Base-by-base conservation (phyloP, 257 asterid genomes). In the Ehretia macrophylla region DNA sequence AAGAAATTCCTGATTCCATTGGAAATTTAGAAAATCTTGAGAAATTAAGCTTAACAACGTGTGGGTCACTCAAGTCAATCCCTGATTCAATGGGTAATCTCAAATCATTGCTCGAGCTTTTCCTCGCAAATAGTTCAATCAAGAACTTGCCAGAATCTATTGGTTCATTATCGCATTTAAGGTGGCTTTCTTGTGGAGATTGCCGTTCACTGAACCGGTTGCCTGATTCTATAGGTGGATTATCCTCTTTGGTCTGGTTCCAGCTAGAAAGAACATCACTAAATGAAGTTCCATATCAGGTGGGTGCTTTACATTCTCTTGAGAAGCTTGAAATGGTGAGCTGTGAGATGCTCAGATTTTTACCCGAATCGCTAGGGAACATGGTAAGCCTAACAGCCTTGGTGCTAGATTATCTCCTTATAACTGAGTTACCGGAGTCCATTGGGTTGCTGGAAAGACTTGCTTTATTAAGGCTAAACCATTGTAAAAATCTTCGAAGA, bases 11-110 rank as follows among this genome's bases (percentile, higher is more conserved):
- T 1, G 66, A 64, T 10, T 59, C 79, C 37, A 58, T 74, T 32
- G 72, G 60, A 44, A 39, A 18, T 10, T 46, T 69, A 64, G 58
- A 51, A 45, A 23, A 60, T 46, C 79, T 74, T 1, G 75, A 69
- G 69, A 44, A 8, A 35, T 55, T 69, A 14, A 22, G 39, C n/a
- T 51, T 74, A 68, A 64, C 57, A 55, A 14, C n/a, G 58, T 69
- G 79, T 56, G 18, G 18, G 46, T 62, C 72, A 4, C 56, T 74
- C 6, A 5, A 14, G 21, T 62, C 20, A 4, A 44, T 74, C 51
- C 75, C 79, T 35, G 56, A 61, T 51, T 69, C 79, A 20, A 59
- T 69, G n/a, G 75, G 79, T 11, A 14, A 51, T 56, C 75, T 74
- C 63, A 74, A 53, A 40, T 74, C 72, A 0, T 61, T 74, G 38